Percentiles rank a stretch among this genome's conserved stretches.
Conservation (phyloP, 371 early-diverging fungal species). For the Rhizopus delemar region DNA sequence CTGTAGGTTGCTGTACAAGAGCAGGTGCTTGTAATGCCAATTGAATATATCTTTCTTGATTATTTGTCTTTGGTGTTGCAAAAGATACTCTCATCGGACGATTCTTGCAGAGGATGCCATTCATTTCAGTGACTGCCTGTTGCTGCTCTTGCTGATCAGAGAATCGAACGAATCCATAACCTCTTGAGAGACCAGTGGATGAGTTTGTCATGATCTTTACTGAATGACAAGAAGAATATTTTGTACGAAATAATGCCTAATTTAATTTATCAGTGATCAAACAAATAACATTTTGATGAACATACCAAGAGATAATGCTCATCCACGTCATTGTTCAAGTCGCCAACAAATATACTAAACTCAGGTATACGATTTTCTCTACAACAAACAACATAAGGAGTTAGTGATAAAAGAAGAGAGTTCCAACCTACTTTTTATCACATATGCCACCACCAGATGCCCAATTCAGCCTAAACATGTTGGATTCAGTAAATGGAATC, state of each 20-base stretch:
- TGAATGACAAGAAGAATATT: constrained; percentile 69
- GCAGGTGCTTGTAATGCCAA: constrained; percentile 44
- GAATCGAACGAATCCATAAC: constrained; percentile 85
- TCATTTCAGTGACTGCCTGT: constrained; percentile 76
- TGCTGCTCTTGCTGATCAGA: constrained; percentile 70
- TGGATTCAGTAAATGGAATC: constrained; percentile 76
- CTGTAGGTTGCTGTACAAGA: constrained; percentile 54
- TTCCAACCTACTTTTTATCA: constrained; percentile 39
- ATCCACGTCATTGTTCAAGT: constrained; percentile 75
- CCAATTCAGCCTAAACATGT: constrained; percentile 88
- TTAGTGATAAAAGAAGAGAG: constrained; percentile 3
- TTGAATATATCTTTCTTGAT: constrained; percentile 20
- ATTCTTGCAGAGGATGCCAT: constrained; percentile 64
- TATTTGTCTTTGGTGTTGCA: constrained; percentile 79
- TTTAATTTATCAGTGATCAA: not conserved
- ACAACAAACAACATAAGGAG: constrained; percentile 12
- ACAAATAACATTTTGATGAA: not conserved
- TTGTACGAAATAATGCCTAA: constrained; percentile 50
- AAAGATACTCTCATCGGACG: constrained; percentile 81
- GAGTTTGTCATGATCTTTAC: constrained; percentile 82
- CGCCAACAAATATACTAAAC: constrained; percentile 87
- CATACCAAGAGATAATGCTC: constrained; percentile 74
- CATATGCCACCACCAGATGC: constrained; percentile 74
- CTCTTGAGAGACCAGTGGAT: constrained; percentile 66
- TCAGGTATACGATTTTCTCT: constrained; percentile 69